Percentiles rank a stretch among this genome's conserved stretches.
These are phyloP conservation scores for Geranium incanum DNA, from an alignment of 441 rosid genomes.

Conservation along the genomic window DNA sequence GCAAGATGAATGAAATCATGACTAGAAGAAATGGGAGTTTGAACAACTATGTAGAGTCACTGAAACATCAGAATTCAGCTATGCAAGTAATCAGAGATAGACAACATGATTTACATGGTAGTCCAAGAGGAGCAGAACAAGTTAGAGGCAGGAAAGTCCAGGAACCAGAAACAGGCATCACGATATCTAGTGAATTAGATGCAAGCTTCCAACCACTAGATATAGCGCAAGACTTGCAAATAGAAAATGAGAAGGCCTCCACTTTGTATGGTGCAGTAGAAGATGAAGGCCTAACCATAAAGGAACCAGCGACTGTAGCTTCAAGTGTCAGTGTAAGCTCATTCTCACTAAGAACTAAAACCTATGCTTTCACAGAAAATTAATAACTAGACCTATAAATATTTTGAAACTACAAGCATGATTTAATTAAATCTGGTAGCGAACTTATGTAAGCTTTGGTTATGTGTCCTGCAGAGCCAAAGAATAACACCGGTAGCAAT, in stretches of 20 bases:
- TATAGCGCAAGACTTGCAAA: constrained; percentile 19
- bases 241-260: constrained; percentile 25
- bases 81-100: constrained; percentile 26
- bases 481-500: constrained; percentile 16
- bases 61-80: constrained; percentile 27
- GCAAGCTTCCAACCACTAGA: constrained; percentile 19
- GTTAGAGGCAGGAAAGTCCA: constrained; percentile 22
- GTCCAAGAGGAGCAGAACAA: constrained; percentile 26
- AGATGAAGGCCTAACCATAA: constrained; percentile 20
- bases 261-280: constrained; percentile 13
- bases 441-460: constrained; percentile 17
- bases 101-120: constrained; percentile 25
- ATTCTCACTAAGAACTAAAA: constrained; percentile 13
- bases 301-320: constrained; percentile 29
- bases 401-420: too few relatives aligned
- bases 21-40: constrained; percentile 31
- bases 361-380: too few relatives aligned
- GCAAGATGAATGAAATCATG: constrained; percentile 31
- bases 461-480: constrained; percentile 31
- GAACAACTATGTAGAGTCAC: constrained; percentile 27
- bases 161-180: constrained; percentile 32
- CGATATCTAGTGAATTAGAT: constrained; percentile 24
- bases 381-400: too few relatives aligned
- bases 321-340: constrained; percentile 42
- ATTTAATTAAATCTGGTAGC: neutral